Percentiles rank a stretch among this genome's conserved stretches.
Conservation (phyloP, 768 basidiomycete genomes). For the Lactarius hatsudake region DNA sequence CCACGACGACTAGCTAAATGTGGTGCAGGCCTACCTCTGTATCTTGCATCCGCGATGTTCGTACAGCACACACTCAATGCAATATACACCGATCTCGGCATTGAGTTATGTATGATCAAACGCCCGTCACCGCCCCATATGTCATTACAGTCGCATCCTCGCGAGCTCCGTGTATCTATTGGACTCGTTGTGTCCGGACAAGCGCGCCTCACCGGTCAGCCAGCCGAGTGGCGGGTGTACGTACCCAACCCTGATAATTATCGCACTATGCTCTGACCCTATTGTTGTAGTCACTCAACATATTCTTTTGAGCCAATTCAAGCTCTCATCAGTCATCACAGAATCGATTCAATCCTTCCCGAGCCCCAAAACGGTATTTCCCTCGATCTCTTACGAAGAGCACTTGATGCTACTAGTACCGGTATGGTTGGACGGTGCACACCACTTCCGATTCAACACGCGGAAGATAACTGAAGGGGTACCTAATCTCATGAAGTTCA, state of each 20-base stretch:
- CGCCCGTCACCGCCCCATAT: constrained; percentile 27
- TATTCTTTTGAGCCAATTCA: constrained; percentile 69
- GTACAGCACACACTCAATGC: constrained; percentile 74
- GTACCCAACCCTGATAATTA: constrained; percentile 33
- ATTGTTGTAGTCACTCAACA: constrained; percentile 53
- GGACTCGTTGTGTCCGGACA: constrained; percentile 55
- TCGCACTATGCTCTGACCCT: not conserved
- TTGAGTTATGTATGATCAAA: constrained; percentile 52
- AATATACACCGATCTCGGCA: constrained; percentile 61
- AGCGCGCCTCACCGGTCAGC: constrained; percentile 59
- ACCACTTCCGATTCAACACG: not conserved
- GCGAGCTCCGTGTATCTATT: constrained; percentile 44
- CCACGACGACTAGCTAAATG: not conserved
- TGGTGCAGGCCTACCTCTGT: constrained; percentile 60
- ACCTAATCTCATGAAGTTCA: not conserved
- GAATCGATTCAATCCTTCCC: constrained; percentile 73
- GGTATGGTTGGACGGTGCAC: not conserved
- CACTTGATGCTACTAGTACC: constrained; percentile 25
- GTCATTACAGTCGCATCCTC: constrained; percentile 20
- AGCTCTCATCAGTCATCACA: constrained; percentile 63
- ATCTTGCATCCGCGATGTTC: constrained; percentile 66
- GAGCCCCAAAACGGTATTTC: constrained; percentile 64
- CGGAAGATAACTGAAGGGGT: not conserved
- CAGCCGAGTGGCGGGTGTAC: constrained; percentile 72
- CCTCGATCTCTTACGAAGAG: constrained; percentile 55